A percentile compares a stretch with the other conserved stretches of the same genome.
Evolutionary conservation across 441 rosid genomes (phyloP).

Genomic region (Sinapis alba): DNA sequence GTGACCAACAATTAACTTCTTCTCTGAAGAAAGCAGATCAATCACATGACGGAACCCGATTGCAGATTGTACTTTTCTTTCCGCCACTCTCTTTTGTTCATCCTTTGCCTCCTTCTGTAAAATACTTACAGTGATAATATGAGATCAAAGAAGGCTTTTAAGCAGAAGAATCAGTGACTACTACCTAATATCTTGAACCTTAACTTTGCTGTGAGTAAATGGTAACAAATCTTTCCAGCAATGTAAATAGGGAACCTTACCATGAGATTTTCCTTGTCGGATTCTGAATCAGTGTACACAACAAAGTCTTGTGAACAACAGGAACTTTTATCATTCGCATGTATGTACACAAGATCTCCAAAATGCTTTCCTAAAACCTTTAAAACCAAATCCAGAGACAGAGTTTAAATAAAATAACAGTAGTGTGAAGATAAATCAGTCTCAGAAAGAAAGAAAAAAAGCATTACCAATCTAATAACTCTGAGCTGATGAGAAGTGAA

Average conservation of each 20-base stretch:
- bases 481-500: slow-evolving; percentile 79
- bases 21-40: slow-evolving; percentile 79
- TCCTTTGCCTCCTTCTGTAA: slow-evolving; percentile 71
- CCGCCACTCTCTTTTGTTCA: slow-evolving; percentile 50
- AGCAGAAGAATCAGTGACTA: background rate
- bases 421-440: background rate
- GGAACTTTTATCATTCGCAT: slow-evolving; percentile 42
- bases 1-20: slow-evolving; percentile 89
- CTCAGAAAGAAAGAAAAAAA: background rate
- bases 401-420: background rate
- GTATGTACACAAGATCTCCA: slow-evolving; percentile 65
- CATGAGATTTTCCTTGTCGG: slow-evolving; percentile 64
- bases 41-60: slow-evolving; percentile 88
- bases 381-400: slow-evolving; percentile 20
- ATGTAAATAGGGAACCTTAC: slow-evolving; percentile 49
- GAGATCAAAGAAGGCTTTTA: slow-evolving; percentile 6
- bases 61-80: slow-evolving; percentile 64
- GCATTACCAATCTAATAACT: slow-evolving; percentile 64
- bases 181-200: background rate
- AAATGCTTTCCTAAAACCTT: slow-evolving; percentile 74
- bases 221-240: background rate
- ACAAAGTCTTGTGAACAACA: slow-evolving; percentile 50
- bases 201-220: slow-evolving; percentile 6
- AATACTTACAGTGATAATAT: slow-evolving; percentile 15
- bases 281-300: slow-evolving; percentile 69